phyloP scores from a whole-genome alignment of 345 rosid species.

The Barbarea vulgaris region DNA sequence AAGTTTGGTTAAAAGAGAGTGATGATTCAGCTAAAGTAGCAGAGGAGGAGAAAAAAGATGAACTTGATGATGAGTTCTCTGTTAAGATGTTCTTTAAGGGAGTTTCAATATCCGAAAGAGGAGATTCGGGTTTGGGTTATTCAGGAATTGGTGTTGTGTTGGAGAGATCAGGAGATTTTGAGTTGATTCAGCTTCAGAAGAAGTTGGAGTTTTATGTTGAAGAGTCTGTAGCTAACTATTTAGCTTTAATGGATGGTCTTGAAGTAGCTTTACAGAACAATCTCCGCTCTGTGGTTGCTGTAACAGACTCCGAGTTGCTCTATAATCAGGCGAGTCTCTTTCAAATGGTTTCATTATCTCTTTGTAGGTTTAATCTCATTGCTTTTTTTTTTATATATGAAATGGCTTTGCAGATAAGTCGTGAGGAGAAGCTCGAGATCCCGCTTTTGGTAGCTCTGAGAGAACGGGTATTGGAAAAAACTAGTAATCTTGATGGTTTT shows the following conservation, averaged over 20 bases:
- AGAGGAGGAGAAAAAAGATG: conserved; percentile 47
- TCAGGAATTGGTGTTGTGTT: conserved; percentile 91
- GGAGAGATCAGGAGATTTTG: conserved; percentile 58
- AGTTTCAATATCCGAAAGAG: conserved; percentile 55
- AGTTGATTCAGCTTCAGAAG: conserved; percentile 81
- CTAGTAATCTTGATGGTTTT: conserved; percentile 65
- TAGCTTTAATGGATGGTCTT: conserved; percentile 90
- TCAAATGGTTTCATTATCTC: conserved; percentile 9
- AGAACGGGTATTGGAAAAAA: conserved; percentile 72
- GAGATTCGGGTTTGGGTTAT: conserved; percentile 61
- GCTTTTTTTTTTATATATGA: background rate
- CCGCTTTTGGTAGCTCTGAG: conserved; percentile 76
- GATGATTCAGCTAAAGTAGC: conserved; percentile 54
- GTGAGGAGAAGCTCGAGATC: conserved; percentile 60
- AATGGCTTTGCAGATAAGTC: conserved; percentile 53
- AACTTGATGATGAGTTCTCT: conserved; percentile 66
- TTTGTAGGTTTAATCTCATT: conserved; percentile 20
- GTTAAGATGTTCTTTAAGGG: conserved; percentile 92
- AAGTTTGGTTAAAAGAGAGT: conserved; percentile 70
- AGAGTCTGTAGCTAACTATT: conserved; percentile 78
- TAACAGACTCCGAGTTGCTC: conserved; percentile 69
- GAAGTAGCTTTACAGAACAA: conserved; percentile 65
- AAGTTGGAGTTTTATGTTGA: conserved; percentile 84
- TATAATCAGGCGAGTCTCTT: conserved; percentile 61
- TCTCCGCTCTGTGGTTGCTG: conserved; percentile 63